phyloP scores from a whole-genome alignment of 345 rosid genomes.

The Sonneratia caseolaris region DNA sequence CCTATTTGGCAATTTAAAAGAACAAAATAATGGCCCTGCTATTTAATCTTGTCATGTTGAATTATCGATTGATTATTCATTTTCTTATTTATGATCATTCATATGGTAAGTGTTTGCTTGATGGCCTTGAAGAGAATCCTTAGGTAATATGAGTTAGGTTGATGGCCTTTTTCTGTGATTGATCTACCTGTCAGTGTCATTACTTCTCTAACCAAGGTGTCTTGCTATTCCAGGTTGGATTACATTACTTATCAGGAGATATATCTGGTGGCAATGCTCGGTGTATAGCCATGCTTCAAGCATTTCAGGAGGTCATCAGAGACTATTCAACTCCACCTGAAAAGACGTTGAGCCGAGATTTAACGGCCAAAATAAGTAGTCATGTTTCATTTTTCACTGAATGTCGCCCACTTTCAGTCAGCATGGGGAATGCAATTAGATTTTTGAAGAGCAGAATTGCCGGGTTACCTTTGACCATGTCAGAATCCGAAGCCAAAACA shows the following conservation, averaged over 20 bases:
- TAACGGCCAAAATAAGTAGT: slow-evolving; percentile 73
- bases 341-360: slow-evolving; percentile 66
- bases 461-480: slow-evolving; percentile 50
- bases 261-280: slow-evolving; percentile 88
- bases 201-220: background rate
- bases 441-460: slow-evolving; percentile 68
- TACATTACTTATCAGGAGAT: slow-evolving; percentile 80
- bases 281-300: slow-evolving; percentile 96
- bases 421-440: slow-evolving; percentile 93
- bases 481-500: slow-evolving; percentile 76
- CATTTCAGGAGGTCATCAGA: slow-evolving; percentile 70
- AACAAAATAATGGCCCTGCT: background rate
- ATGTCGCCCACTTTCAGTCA: slow-evolving; percentile 83
- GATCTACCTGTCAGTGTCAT: background rate
- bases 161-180: background rate
- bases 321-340: slow-evolving; percentile 76
- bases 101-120: background rate
- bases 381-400: slow-evolving; percentile 81
- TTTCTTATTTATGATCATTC: background rate
- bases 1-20: background rate
- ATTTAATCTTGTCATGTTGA: background rate
- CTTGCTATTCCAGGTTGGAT: slow-evolving; percentile 58
- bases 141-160: background rate
- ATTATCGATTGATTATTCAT: background rate
- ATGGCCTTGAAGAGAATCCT: background rate